These are phyloP conservation scores for Kappamyces sp. DNA, from an alignment of 192 early-diverging fungal species.

Conservation along the genomic window DNA sequence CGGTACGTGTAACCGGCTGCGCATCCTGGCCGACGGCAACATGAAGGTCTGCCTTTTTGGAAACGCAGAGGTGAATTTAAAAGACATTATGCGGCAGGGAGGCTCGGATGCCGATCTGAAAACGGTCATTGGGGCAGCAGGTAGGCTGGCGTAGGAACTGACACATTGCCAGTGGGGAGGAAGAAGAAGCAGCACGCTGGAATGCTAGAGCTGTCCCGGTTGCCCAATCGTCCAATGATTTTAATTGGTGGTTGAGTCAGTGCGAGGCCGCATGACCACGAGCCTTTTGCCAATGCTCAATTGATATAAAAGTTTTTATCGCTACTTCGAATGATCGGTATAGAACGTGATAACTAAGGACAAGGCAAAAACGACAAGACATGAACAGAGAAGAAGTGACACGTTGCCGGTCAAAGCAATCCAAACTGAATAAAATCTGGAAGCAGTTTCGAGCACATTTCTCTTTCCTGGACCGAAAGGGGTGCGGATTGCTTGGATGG, in stretches of 20 bases:
- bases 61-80: constrained; percentile 78
- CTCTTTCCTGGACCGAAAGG: too few species aligned
- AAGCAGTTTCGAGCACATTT: too few species aligned
- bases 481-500: too few species aligned
- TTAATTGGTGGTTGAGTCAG: constrained; percentile 76
- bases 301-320: too few species aligned
- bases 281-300: too few species aligned
- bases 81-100: constrained; percentile 68
- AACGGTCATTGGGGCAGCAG: constrained; percentile 67
- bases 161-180: constrained; percentile 46
- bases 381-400: too few species aligned
- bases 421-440: too few species aligned
- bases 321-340: too few species aligned
- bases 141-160: constrained; percentile 22
- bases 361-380: too few species aligned
- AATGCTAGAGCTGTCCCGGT: constrained; percentile 70
- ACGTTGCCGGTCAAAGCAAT: too few species aligned
- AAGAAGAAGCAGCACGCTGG: constrained; percentile 96
- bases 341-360: too few species aligned
- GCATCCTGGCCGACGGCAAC: constrained; percentile 90
- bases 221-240: constrained; percentile 93
- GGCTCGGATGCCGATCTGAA: constrained; percentile 62
- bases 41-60: constrained; percentile 93
- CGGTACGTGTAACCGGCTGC: constrained; percentile 86
- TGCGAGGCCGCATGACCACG: too few species aligned